phyloP scores from a whole-genome alignment of 306 rosid genomes.

The Prunus padus region DNA sequence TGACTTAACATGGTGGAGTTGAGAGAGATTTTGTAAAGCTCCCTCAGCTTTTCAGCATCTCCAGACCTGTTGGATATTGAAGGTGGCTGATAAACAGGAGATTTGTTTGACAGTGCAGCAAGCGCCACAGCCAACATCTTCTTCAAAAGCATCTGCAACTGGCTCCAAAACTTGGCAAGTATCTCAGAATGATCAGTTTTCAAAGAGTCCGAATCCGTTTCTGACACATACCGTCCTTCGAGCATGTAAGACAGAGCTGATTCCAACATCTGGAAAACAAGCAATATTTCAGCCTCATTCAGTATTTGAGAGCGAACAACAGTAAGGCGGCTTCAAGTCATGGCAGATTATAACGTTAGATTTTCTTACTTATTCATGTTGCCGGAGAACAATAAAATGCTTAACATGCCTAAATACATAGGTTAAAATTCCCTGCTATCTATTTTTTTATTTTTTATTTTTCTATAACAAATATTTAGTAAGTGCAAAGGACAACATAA shows the following conservation, averaged over 20 bases:
- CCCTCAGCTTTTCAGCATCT: constrained; percentile 72
- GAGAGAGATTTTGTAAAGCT: constrained; percentile 77
- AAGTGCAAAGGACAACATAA: neutral
- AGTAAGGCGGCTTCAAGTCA: neutral
- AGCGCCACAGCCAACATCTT: constrained; percentile 64
- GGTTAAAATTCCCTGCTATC: neutral
- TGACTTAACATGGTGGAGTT: constrained; percentile 53
- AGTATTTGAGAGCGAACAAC: neutral
- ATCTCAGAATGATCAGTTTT: constrained; percentile 44
- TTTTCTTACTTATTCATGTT: neutral
- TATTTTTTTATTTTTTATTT: too few species aligned
- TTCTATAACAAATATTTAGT: too few species aligned
- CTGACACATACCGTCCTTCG: constrained; percentile 70
- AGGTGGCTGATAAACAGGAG: constrained; percentile 41
- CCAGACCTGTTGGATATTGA: constrained; percentile 44
- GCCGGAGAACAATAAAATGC: neutral
- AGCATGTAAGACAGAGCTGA: constrained; percentile 75
- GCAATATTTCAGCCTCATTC: neutral
- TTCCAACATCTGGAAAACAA: constrained; percentile 69
- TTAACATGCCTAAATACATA: too few species aligned
- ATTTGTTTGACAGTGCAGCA: constrained; percentile 47
- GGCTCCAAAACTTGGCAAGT: constrained; percentile 77
- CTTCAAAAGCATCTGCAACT: constrained; percentile 80
- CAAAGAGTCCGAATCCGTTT: constrained; percentile 44
- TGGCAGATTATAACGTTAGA: neutral